Evolutionary conservation across 345 rosid species (phyloP).

Genomic region (Lagerstroemia speciosa): DNA sequence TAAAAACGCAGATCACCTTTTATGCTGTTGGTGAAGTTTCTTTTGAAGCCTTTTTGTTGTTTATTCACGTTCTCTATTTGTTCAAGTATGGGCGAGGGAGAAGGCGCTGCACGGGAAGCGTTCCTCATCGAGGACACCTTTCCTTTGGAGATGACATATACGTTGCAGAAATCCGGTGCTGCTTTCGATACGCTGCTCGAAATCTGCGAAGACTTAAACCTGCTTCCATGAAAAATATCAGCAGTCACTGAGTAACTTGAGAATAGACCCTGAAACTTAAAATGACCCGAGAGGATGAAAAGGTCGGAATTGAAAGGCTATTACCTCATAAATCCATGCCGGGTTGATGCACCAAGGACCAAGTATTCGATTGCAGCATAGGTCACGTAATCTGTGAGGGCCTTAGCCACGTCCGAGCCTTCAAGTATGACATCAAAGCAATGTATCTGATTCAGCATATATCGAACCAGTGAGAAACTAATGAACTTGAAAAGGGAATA

Average conservation of each 20-base stretch:
- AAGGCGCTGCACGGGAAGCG: conserved; percentile 56
- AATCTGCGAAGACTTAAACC: conserved; percentile 57
- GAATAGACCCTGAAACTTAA: neutral
- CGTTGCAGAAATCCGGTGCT: conserved; percentile 80
- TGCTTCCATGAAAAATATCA: conserved; percentile 11
- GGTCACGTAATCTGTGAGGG: conserved; percentile 62
- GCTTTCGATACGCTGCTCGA: conserved; percentile 51
- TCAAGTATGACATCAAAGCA: conserved; percentile 59
- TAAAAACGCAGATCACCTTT: conserved; percentile 38
- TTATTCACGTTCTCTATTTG: conserved; percentile 35
- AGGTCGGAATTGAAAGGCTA: neutral
- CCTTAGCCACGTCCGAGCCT: conserved; percentile 53
- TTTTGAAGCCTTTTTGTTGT: conserved; percentile 14
- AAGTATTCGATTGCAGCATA: conserved; percentile 60
- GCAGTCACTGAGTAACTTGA: neutral
- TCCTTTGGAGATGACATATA: conserved; percentile 68
- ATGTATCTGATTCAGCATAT: conserved; percentile 31
- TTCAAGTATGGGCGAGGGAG: conserved; percentile 45
- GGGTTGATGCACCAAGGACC: conserved; percentile 73
- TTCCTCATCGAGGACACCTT: conserved; percentile 49
- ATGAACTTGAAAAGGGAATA: neutral
- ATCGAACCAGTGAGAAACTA: neutral
- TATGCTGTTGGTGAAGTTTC: conserved; percentile 22
- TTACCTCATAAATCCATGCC: conserved; percentile 67
- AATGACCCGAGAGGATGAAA: neutral